A percentile compares a stretch with the other conserved stretches of the same genome.
Evolutionary conservation across 2,329 filamentous ascomycete species (phyloP).

Genomic region (Chrysosporium queenslandicum): DNA sequence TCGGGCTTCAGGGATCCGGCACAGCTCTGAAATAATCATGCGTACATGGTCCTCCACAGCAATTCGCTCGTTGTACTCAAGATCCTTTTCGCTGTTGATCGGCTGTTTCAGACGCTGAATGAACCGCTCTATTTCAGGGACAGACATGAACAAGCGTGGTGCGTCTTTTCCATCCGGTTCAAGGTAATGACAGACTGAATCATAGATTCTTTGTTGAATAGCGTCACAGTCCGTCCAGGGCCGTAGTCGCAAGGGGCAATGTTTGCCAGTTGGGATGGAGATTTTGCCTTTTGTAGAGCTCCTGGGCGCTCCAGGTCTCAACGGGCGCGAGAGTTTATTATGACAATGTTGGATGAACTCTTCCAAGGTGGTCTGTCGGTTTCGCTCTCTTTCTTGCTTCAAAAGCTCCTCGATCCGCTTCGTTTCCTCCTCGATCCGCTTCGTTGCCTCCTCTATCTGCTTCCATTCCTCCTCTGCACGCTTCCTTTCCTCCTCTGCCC

Average conservation of each 20-base stretch:
- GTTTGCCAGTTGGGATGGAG: constrained; percentile 20
- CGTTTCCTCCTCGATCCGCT: background rate
- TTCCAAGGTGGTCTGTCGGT: background rate
- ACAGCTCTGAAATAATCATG: constrained; percentile 21
- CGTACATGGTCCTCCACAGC: constrained; percentile 21
- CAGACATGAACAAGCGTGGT: constrained; percentile 16
- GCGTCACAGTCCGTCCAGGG: constrained; percentile 20
- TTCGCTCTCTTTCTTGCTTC: background rate
- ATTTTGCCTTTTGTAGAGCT: constrained; percentile 22
- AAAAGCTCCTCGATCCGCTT: background rate
- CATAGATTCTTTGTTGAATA: constrained; percentile 19
- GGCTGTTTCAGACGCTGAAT: constrained; percentile 16
- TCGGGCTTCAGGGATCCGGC: constrained; percentile 16
- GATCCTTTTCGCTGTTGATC: constrained; percentile 19
- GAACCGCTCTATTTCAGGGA: constrained; percentile 17
- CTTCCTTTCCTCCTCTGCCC: background rate
- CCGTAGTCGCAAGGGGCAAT: constrained; percentile 20
- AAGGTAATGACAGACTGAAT: constrained; percentile 18
- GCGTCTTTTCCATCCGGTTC: constrained; percentile 13
- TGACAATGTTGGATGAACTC: constrained; percentile 16
- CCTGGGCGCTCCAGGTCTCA: constrained; percentile 20
- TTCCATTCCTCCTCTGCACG: background rate
- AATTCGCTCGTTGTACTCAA: constrained; percentile 19
- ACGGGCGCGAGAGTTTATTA: constrained; percentile 18
- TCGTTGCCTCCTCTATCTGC: too few species aligned